Evolutionary conservation across 345 rosid genomes (phyloP).

Genomic region (Salix brachista): DNA sequence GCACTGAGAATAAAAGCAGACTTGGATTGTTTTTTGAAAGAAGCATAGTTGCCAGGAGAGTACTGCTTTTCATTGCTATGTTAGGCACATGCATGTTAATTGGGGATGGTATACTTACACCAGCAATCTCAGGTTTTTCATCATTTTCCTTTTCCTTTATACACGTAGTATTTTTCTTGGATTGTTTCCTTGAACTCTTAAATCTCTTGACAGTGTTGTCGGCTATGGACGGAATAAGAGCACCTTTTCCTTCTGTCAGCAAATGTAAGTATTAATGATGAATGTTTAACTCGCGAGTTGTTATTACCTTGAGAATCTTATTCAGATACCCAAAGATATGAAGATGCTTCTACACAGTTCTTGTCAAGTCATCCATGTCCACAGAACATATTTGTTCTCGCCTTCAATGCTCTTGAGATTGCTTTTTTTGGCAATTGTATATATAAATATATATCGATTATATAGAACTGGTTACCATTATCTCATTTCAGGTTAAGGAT

Average conservation of each 20-base stretch:
- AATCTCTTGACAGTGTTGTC: conserved; percentile 47
- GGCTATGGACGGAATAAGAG: conserved; percentile 61
- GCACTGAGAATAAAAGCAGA: conserved; percentile 32
- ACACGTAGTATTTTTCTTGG: neutral
- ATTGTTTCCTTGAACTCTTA: neutral
- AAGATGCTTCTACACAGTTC: neutral
- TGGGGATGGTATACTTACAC: conserved; percentile 89
- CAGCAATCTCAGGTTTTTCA: conserved; percentile 73
- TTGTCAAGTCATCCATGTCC: neutral
- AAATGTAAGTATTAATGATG: conserved; percentile 40
- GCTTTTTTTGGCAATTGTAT: neutral
- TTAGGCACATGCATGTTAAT: conserved; percentile 87
- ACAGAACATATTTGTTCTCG: neutral
- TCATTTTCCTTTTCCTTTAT: neutral
- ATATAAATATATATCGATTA: too few relatives aligned
- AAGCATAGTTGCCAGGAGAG: conserved; percentile 49
- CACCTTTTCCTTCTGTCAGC: conserved; percentile 52
- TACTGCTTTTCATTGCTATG: conserved; percentile 69
- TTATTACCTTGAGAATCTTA: neutral
- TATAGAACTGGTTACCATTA: too few relatives aligned
- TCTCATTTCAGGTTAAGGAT: too few relatives aligned
- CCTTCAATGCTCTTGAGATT: neutral
- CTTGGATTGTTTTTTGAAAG: conserved; percentile 55
- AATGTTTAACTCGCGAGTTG: neutral
- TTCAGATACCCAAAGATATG: neutral